Percentiles rank a stretch among this genome's conserved stretches.
Conservation (phyloP, 2,329 filamentous ascomycete species). For the Calonectria montana region DNA sequence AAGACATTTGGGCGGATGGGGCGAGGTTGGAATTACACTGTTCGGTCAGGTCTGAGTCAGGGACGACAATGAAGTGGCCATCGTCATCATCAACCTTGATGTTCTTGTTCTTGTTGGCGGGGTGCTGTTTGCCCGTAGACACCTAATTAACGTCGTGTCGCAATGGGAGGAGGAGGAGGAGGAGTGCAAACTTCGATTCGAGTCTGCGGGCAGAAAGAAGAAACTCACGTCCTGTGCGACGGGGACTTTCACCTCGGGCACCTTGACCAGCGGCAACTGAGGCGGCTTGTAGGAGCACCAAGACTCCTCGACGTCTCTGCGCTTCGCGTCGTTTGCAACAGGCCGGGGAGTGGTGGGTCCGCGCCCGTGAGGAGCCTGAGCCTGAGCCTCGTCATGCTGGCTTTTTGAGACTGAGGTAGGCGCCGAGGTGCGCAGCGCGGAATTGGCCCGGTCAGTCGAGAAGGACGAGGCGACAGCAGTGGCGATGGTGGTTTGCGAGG, state of each 20-base stretch:
- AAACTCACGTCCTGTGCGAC: neutral
- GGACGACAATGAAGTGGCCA: slow-evolving; percentile 93
- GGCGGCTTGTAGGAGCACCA: slow-evolving; percentile 87
- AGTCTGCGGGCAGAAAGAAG: neutral
- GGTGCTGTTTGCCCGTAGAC: neutral
- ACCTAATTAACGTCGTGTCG: neutral
- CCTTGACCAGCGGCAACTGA: slow-evolving; percentile 60
- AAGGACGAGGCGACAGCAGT: slow-evolving; percentile 79
- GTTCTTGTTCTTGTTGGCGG: slow-evolving; percentile 64
- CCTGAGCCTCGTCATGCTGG: slow-evolving; percentile 72
- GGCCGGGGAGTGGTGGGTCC: slow-evolving; percentile 85
- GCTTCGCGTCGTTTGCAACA: slow-evolving; percentile 83
- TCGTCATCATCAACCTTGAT: slow-evolving; percentile 84
- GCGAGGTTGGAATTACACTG: slow-evolving; percentile 69
- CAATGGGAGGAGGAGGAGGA: neutral
- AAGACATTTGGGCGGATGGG: slow-evolving; percentile 35
- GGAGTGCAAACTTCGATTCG: too few species aligned
- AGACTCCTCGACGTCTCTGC: slow-evolving; percentile 80
- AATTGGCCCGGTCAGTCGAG: slow-evolving; percentile 76
- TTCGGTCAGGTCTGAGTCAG: slow-evolving; percentile 86
- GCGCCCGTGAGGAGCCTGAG: slow-evolving; percentile 87
- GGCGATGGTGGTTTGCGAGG: slow-evolving; percentile 56
- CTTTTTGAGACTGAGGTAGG: slow-evolving; percentile 74
- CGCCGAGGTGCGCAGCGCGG: slow-evolving; percentile 76
- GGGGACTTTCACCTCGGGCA: neutral